These are phyloP conservation scores for Nidularia pulvinata DNA, from an alignment of 768 basidiomycete genomes.

Conservation along the genomic window DNA sequence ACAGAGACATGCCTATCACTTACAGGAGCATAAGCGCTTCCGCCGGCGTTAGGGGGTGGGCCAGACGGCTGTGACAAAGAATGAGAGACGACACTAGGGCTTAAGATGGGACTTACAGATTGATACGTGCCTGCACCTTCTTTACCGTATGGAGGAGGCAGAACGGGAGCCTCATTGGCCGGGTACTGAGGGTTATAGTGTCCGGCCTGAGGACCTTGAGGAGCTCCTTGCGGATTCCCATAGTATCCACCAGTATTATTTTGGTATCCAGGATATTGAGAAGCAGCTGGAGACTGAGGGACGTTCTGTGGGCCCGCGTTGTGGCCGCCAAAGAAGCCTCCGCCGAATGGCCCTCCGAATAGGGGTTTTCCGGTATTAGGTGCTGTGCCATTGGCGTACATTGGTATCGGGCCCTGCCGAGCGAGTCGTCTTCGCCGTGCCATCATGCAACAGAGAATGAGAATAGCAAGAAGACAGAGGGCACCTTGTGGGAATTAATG, in stretches of 20 bases:
- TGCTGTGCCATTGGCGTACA: neutral
- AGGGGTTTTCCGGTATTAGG: slow-evolving; percentile 1
- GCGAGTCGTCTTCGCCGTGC: neutral
- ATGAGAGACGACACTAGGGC: neutral
- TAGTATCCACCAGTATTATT: neutral
- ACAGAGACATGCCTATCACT: neutral
- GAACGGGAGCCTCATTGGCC: neutral
- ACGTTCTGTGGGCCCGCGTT: neutral
- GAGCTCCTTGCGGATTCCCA: neutral
- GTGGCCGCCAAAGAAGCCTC: neutral
- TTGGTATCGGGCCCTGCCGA: too few relatives aligned
- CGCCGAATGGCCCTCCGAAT: neutral
- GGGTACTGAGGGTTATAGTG: slow-evolving; percentile 1
- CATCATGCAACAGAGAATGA: neutral
- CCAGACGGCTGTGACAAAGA: neutral
- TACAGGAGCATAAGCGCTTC: neutral
- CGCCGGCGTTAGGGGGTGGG: neutral
- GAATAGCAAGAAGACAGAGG: neutral
- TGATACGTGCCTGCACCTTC: neutral
- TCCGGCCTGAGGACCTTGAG: neutral
- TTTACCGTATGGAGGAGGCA: slow-evolving; percentile 9
- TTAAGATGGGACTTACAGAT: neutral
- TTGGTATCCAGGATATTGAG: neutral
- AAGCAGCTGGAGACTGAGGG: neutral
- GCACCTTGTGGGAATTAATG: too few relatives aligned